Conservation (phyloP, 192 early-diverging fungal genomes). For the Backusella psychrophila region DNA sequence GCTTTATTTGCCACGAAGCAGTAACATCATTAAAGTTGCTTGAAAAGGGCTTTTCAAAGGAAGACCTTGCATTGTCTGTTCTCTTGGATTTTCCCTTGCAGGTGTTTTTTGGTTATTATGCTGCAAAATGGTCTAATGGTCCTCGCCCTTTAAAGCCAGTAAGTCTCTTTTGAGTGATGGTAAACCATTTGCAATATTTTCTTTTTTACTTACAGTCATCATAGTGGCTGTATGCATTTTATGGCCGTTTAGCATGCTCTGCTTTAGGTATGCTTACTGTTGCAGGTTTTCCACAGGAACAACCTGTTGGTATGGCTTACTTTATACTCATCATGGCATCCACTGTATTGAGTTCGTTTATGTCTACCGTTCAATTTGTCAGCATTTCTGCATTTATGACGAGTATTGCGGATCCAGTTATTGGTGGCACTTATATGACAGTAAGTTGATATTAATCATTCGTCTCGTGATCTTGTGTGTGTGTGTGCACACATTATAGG, state of each 20-base stretch:
- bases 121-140: conserved; percentile 93
- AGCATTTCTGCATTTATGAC: conserved; percentile 94
- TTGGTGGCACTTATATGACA: conserved; percentile 90
- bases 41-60: conserved; percentile 92
- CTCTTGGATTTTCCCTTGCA: conserved; percentile 97
- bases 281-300: conserved; percentile 67
- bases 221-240: conserved; percentile 91
- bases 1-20: conserved; percentile 93
- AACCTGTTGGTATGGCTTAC: conserved; percentile 60
- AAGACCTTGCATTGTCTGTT: conserved; percentile 90
- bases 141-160: conserved; percentile 79
- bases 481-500: neutral
- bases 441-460: conserved; percentile 35
- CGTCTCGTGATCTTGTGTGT: neutral
- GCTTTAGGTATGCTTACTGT: conserved; percentile 84
- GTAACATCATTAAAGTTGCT: conserved; percentile 94
- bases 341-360: conserved; percentile 84
- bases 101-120: conserved; percentile 96
- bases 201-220: neutral
- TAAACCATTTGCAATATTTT: neutral
- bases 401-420: conserved; percentile 91
- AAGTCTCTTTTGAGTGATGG: conserved; percentile 13
- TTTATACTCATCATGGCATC: conserved; percentile 77
- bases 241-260: conserved; percentile 79
- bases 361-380: conserved; percentile 94